Base-by-base conservation (phyloP, 352 stramenopile genomes). In the Globisporangium mamillatum region DNA sequence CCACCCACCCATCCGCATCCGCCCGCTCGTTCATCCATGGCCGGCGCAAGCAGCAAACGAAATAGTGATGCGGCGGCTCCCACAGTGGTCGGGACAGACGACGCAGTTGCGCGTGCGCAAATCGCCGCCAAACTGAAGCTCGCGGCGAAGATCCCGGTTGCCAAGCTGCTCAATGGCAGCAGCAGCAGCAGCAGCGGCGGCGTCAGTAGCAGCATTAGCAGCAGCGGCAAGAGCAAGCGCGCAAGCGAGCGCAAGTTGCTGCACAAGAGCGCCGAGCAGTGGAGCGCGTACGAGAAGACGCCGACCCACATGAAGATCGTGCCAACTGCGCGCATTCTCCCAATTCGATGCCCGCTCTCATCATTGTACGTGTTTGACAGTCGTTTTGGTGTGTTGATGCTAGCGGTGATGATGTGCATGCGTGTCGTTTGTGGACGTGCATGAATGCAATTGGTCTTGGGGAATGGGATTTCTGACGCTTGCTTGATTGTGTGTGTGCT, bases 301-400 rank as follows among this genome's bases (percentile, higher is more conserved):
- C 87, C 86, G 24, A 72, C 79, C 72, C 80, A 81, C 71, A 75
- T 75, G 64, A 82, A 76, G 32, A 60, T 80, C 46, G 64, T 93
- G 53, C 71, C 83, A 53, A 82, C 70, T 36, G 81, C 77, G 27
- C 80, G 77, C 67, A 76, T 96, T 34, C 71, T 94, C 52, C 88
- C 88, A n/a, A 82, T 96, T n/a, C 88, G 86, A 54, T 75, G 81
- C 46, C 88, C 88, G 60, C 75, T 96, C 6, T 93, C 88, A 3
- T 89, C 86, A 41, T 76, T 96, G 84, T 94, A 79, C 55, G 82
- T 73, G 10, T 24, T 12, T 14, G n/a, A 9, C 18, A 22, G 41
- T 16, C 66, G 63, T 22, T 22, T 25, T 32, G 53, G 20, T 59
- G 22, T 67, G 34, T 2, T 36, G 52, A 3, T 34, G 24, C 14